Base-by-base conservation (phyloP, 352 stramenopile genomes). In the Poterioochromonas sp. region DNA sequence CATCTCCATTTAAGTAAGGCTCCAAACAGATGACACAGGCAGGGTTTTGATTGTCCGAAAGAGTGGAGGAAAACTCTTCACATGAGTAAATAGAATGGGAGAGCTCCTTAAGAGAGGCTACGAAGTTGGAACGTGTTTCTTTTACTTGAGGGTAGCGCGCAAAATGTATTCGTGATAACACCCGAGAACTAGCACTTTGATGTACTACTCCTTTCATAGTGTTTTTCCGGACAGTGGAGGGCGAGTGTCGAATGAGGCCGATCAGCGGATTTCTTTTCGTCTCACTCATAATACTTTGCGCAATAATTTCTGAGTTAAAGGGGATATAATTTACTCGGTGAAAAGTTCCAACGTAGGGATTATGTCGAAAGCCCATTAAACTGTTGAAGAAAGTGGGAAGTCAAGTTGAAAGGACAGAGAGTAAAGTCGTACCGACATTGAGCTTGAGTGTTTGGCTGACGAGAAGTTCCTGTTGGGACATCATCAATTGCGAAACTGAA, bases 21-120 rank as follows among this genome's bases (percentile, higher is more conserved):
- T 92, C 92, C 37, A 93, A 79, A 69, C 89, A 94, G 78, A 94
- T 93, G 81, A 86, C 91, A 84, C 89, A 94, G 82, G 84, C 92
- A 54, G 87, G 88, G 64, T 35, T 35, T 5, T 12, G 5, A 40
- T 68, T 41, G 22, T 68, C 58, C 5, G 29, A 35, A 22, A 22
- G 22, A 68, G 58, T 22, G 12, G 29, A 35, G 22, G 29, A 40
- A 18, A 22, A 5, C 5, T 5, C 58, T 20, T 5, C 5, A 20
- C 5, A 5, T 51, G 43, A 51, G 43, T 51, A 51, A 20, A 5
- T 5, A 20, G 5, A 20, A 18, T 5, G 5, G 5, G 43, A 18
- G 5, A 51, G 18, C 18, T 51, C 18, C 43, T 51, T 51, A 20
- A 51, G 18, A 18, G 43, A 51, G 18, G 43, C 5, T 5, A 51